A percentile compares a stretch with the other conserved stretches of the same genome.
phyloP scores from a whole-genome alignment of 2,329 filamentous ascomycete genomes.

The Ilyonectria robusta region DNA sequence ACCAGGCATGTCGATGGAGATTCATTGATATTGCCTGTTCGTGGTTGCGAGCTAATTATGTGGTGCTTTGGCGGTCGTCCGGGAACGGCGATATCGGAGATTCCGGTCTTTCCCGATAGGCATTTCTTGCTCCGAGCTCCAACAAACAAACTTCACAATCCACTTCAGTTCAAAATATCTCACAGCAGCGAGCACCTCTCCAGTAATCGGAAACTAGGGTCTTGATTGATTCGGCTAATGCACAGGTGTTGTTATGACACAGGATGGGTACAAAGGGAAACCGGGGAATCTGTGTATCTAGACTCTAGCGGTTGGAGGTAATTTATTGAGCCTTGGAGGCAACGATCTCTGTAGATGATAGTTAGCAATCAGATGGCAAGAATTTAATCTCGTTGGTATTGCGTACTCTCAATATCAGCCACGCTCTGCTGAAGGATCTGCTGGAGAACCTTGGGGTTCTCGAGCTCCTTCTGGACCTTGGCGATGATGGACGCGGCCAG shows the following conservation, averaged over 20 bases:
- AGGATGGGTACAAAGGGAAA: constrained; percentile 68
- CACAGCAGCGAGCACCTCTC: constrained; percentile 39
- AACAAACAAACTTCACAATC: constrained; percentile 36
- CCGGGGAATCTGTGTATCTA: constrained; percentile 53
- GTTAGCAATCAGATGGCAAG: constrained; percentile 50
- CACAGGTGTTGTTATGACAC: constrained; percentile 74
- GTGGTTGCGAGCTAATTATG: constrained; percentile 21
- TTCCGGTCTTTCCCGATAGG: constrained; percentile 46
- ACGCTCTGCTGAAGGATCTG: constrained; percentile 98
- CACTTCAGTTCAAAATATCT: constrained; percentile 36
- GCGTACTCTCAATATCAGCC: constrained; percentile 91
- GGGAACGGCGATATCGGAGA: constrained; percentile 41
- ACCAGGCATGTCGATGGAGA: background rate
- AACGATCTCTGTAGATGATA: constrained; percentile 67
- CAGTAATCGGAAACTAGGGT: constrained; percentile 47
- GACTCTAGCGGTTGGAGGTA: constrained; percentile 52
- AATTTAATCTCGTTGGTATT: constrained; percentile 10
- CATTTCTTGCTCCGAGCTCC: constrained; percentile 41
- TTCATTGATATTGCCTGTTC: constrained; percentile 3
- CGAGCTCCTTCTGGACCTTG: constrained; percentile 99
- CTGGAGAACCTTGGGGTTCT: constrained; percentile 97
- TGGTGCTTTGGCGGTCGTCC: constrained; percentile 35
- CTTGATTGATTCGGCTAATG: constrained; percentile 70
- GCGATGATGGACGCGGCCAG: constrained; percentile 92
- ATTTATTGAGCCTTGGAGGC: constrained; percentile 75